These are phyloP conservation scores for Pochonia chlamydosporia DNA, from an alignment of 2,329 filamentous ascomycete species.

Conservation along the genomic window DNA sequence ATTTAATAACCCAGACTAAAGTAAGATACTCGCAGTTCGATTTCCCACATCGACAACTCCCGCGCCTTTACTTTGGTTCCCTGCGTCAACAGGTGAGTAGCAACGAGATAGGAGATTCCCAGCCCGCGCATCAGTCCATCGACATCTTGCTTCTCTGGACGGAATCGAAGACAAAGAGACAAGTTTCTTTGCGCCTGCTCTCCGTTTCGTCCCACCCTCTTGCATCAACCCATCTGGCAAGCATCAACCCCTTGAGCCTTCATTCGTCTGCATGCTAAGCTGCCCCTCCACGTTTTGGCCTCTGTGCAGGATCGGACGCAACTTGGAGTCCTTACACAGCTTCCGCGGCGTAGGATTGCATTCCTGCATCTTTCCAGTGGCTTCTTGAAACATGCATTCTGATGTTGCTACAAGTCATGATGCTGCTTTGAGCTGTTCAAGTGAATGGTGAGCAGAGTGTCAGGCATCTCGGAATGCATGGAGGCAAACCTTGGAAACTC, in stretches of 20 bases:
- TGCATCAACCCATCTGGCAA: neutral
- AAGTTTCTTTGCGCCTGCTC: no score
- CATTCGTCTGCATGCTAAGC: neutral
- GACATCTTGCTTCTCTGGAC: no score
- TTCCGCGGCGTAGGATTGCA: no score
- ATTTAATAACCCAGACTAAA: neutral
- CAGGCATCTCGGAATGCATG: neutral
- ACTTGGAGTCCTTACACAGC: no score
- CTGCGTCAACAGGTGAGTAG: neutral
- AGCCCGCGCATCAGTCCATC: no score
- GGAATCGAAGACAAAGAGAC: neutral
- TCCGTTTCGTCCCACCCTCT: neutral
- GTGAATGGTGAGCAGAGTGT: neutral
- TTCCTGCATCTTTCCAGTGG: no score
- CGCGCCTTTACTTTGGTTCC: neutral
- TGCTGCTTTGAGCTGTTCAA: neutral
- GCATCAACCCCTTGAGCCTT: neutral
- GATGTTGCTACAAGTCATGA: no score
- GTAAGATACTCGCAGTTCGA: neutral
- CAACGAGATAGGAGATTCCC: no score
- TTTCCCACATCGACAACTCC: neutral
- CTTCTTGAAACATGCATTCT: no score
- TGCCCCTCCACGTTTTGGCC: no score
- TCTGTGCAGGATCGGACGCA: no score
- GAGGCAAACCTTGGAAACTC: neutral